Conservation (phyloP, 2,329 filamentous ascomycete genomes). For the Arthroderma sp. region DNA sequence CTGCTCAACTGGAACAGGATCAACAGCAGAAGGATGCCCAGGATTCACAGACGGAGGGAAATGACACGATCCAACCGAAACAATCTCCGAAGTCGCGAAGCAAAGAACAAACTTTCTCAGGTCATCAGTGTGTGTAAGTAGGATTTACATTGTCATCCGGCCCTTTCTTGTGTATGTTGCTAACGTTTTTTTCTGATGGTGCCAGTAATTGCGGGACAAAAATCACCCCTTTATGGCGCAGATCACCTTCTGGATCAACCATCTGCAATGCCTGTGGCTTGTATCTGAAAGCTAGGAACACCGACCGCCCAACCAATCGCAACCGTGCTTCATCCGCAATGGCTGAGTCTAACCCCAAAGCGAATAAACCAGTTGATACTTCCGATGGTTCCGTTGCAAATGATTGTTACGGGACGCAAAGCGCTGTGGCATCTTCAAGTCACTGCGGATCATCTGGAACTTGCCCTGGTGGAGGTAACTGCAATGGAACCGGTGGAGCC, state of each 20-base stretch:
- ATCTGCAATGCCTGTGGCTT: slow-evolving; percentile 97
- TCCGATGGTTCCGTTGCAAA: slow-evolving; percentile 19
- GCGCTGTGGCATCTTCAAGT: slow-evolving; percentile 18
- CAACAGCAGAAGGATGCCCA: slow-evolving; percentile 10
- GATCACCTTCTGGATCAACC: slow-evolving; percentile 81
- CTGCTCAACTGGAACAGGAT: slow-evolving; percentile 1
- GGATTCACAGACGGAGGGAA: slow-evolving; percentile 7
- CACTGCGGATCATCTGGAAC: slow-evolving; percentile 45
- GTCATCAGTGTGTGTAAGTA: slow-evolving; percentile 30
- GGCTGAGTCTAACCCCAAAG: slow-evolving; percentile 13
- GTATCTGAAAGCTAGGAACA: slow-evolving; percentile 86
- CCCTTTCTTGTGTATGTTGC: background rate
- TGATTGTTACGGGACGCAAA: slow-evolving; percentile 17
- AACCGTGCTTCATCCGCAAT: slow-evolving; percentile 52
- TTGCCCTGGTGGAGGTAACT: slow-evolving; percentile 85
- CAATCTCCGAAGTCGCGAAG: slow-evolving; percentile 21
- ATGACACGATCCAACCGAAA: slow-evolving; percentile 12
- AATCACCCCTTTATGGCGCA: slow-evolving; percentile 83
- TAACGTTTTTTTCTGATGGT: slow-evolving; percentile 3
- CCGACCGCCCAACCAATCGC: slow-evolving; percentile 75
- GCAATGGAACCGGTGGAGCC: slow-evolving; percentile 90
- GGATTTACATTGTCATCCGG: background rate
- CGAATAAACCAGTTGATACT: slow-evolving; percentile 3
- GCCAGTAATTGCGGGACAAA: slow-evolving; percentile 87
- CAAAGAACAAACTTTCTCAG: slow-evolving; percentile 27